Evolutionary conservation across 352 stramenopile species (phyloP), one percentile per base, ranked within the genome.

Genomic region (Phytophthora sp.): DNA sequence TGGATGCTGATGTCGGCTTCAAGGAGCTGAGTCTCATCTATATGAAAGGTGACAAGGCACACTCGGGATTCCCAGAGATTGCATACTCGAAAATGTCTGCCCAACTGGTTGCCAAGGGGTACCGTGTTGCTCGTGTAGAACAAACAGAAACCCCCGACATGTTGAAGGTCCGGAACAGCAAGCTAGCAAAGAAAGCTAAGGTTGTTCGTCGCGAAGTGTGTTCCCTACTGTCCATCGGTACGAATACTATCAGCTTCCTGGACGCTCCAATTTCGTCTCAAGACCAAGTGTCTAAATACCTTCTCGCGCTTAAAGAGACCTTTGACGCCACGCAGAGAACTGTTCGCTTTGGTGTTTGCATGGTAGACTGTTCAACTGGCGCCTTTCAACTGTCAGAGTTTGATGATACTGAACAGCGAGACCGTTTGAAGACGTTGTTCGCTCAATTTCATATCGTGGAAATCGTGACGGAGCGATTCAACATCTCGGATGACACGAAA

Each of bases 91-190:
- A 98, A 61, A 98, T 99, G 73, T 96, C 95, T 15, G 90, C 93
- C 4, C 90, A 94, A 47, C 76, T 99, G 31, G 95, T 99, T 9
- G 79, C 84, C 5, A 97, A 96, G 57, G 97, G 98, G 13, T 99
- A 99, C 68, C 94, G 97, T 26, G 97, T 99, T 29, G 97, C 97
- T 15, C 94, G 98, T 33, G 96, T 99, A 7, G 98, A 99, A 82
- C 98, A 99, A 77, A 99, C 97, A 0, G 98, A 99, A 84, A 99
- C 97, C 0, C 98, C 98, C 7, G 97, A 99, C 18, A 94, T 94
- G 85, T 75, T 99, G 44, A 98, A 99, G 70, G 76, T 92, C 38
- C 88, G 97, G 8, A 99, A 99, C 59, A 83, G 73, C 16, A 80
- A 68, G 16, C 79, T 78, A 8, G 60, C 71, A 11, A 88, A 80